phyloP scores from a whole-genome alignment of 2,329 filamentous ascomycete genomes.

The Aspergillus flavus region DNA sequence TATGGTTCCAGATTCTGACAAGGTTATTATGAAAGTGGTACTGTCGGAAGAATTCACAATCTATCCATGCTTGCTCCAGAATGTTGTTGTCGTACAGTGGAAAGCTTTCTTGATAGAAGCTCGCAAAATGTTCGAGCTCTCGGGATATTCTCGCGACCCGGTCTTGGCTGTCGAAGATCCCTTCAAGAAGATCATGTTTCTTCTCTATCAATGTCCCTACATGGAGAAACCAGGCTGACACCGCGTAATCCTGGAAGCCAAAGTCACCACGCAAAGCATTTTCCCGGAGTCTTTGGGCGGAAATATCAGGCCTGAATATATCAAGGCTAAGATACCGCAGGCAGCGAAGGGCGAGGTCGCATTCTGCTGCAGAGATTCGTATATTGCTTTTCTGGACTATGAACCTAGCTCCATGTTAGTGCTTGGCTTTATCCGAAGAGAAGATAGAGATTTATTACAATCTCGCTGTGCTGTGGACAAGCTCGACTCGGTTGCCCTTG shows the following conservation, averaged over 20 bases:
- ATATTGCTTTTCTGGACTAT: conserved; percentile 2
- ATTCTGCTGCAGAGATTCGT: conserved; percentile 3
- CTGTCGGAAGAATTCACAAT: conserved; percentile 5
- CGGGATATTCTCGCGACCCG: not conserved
- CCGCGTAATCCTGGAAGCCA: conserved; percentile 10
- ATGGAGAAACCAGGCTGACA: conserved; percentile 7
- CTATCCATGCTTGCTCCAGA: not conserved
- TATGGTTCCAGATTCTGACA: conserved; percentile 9
- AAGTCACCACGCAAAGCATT: conserved; percentile 2
- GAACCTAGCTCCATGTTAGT: not conserved
- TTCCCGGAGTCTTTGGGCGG: not conserved
- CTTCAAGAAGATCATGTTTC: not conserved
- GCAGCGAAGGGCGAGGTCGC: conserved; percentile 12
- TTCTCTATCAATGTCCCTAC: conserved; percentile 3
- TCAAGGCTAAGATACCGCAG: conserved; percentile 11
- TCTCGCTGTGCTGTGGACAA: conserved; percentile 13
- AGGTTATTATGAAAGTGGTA: conserved; percentile 8
- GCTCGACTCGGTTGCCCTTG: conserved; percentile 11
- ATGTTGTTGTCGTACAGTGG: not conserved
- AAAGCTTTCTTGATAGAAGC: not conserved
- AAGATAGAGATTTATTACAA: not conserved
- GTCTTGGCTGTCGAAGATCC: not conserved
- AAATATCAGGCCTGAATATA: conserved; percentile 2
- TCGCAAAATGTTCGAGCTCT: conserved; percentile 3
- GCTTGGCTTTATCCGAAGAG: not conserved